phyloP scores from a whole-genome alignment of 2,329 filamentous ascomycete genomes.

The Penicillium verrucosum region DNA sequence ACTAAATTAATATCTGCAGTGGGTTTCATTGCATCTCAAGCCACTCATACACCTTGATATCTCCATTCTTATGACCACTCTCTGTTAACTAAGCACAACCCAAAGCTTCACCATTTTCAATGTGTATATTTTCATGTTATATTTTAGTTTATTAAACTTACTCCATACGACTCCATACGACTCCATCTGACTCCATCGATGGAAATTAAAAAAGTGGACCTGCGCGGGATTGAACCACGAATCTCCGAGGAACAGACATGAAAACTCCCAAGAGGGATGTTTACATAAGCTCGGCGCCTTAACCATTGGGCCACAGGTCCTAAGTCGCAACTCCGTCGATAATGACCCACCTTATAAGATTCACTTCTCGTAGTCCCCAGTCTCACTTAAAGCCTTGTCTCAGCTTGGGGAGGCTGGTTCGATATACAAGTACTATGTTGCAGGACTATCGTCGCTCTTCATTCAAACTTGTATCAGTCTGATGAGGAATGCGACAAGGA shows the following conservation, averaged over 20 bases:
- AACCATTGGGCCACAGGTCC: neutral
- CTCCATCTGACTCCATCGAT: neutral
- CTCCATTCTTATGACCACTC: no score
- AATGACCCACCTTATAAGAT: neutral
- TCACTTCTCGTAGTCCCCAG: neutral
- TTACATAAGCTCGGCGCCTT: slow-evolving; percentile 1
- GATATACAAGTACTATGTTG: neutral
- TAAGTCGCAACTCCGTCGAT: neutral
- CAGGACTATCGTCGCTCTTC: neutral
- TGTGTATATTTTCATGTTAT: neutral
- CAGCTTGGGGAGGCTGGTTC: neutral
- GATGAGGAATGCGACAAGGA: neutral
- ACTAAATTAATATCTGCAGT: no score
- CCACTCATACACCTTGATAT: no score
- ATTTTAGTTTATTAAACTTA: neutral
- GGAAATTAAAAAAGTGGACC: neutral
- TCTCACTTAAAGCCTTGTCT: neutral
- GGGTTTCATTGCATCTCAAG: no score
- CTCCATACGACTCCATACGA: no score
- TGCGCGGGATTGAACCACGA: slow-evolving; percentile 1
- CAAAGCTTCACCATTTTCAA: no score
- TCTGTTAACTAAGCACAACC: no score
- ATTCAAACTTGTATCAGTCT: neutral
- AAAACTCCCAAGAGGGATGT: neutral
- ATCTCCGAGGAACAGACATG: neutral